Conservation (phyloP, 768 basidiomycete genomes). For the Pleurotus tuber-regium region DNA sequence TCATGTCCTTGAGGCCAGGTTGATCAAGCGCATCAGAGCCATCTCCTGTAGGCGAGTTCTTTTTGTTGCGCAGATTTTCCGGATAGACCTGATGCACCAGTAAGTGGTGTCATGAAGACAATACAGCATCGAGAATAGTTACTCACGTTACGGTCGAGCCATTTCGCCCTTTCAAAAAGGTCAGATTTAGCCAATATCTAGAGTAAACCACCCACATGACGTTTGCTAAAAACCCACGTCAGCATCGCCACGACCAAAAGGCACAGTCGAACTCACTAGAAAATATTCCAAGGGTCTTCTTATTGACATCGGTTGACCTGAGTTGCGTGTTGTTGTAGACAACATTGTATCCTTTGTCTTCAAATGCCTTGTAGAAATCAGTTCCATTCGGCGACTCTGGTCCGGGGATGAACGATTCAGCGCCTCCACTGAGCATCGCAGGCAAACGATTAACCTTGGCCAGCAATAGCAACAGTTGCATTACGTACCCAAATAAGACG, state of each 20-base stretch:
- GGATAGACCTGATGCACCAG: slow-evolving; percentile 28
- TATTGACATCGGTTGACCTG: slow-evolving; percentile 25
- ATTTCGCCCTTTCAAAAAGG: slow-evolving; percentile 32
- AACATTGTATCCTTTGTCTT: slow-evolving; percentile 38
- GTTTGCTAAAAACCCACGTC: background rate
- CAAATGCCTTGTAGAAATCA: slow-evolving; percentile 41
- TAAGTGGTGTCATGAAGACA: background rate
- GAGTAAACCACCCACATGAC: background rate
- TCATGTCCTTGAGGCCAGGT: slow-evolving; percentile 47
- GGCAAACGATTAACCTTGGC: background rate
- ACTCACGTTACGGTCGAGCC: slow-evolving; percentile 37
- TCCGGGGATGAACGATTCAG: slow-evolving; percentile 40
- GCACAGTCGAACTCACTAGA: slow-evolving; percentile 24
- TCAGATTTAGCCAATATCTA: background rate
- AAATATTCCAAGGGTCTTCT: slow-evolving; percentile 43
- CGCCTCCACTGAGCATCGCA: slow-evolving; percentile 32
- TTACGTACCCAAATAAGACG: slow-evolving; percentile 39
- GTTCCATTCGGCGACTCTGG: slow-evolving; percentile 33
- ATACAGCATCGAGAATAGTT: background rate
- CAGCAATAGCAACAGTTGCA: too few species aligned
- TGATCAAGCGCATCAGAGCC: slow-evolving; percentile 40
- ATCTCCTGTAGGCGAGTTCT: slow-evolving; percentile 40
- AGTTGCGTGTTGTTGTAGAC: slow-evolving; percentile 34
- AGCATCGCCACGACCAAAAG: background rate
- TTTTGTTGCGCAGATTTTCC: slow-evolving; percentile 32